Base-by-base conservation (phyloP, 129 eudicot species). In the Flaveria linearis region DNA sequence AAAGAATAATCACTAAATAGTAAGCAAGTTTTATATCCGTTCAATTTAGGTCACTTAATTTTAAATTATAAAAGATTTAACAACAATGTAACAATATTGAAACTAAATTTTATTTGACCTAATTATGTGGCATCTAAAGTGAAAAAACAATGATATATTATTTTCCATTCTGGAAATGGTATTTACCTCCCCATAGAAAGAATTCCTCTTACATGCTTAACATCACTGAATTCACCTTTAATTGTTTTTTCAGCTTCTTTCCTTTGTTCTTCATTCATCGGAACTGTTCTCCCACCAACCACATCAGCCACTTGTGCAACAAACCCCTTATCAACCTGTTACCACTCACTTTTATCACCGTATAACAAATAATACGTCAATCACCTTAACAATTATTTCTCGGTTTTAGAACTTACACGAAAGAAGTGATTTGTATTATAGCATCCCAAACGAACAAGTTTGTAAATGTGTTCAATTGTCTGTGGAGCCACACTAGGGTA, bases 231-330 rank as follows among this genome's bases (percentile, higher is more conserved):
- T 86, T 95, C 99, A 68, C 99, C 99, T 80, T 85, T 75, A 86
- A 95, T 80, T 62, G 87, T 87, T 87, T 91, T 95, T 46, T 73
- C 85, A 62, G 97, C 99, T 87, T 84, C 99, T 72, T 58, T 66
- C 80, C 82, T 89, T 82, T 95, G 99, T 86, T 81, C 90, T 77
- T 82, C 92, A 83, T 95, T 95, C 99, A 95, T 86, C 41, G 96
- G 97, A 84, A 96, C 97, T 76, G 88, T 84, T 82, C 99, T 87
- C 36, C 99, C 99, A 68, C 88, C 77, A 63, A 39, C 80, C 69
- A 95, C 99, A 84, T 91, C 99, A 55, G 99, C 99, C 75, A 95
- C 99, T 81, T 95, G 99, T 63, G 99, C 99, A 69, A 95, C 99
- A 43, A 95, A 95, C 14, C 99, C 99, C 73, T 89, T 90, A 71